Percentiles rank a stretch among this genome's conserved stretches.
phyloP scores from a whole-genome alignment of 805 yeast genomes.

The Kodamaea restingae region DNA sequence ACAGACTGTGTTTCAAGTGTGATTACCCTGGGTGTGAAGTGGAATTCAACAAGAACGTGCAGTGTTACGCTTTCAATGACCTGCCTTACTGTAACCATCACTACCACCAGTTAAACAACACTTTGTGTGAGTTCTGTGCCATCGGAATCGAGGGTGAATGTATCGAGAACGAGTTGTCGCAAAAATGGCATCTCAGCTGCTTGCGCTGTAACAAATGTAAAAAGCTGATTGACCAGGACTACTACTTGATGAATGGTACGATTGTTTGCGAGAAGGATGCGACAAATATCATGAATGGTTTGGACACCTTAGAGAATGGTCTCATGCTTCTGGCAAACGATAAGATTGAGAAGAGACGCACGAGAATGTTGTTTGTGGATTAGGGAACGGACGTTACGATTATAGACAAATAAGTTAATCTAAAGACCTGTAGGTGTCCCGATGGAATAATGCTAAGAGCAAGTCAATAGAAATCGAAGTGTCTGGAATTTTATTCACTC shows the following conservation, averaged over 20 bases:
- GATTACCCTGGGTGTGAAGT: constrained; percentile 47
- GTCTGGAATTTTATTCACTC: too few species aligned
- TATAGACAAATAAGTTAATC: background rate
- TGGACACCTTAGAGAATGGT: constrained; percentile 21
- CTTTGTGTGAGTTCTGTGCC: constrained; percentile 68
- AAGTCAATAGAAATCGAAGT: too few species aligned
- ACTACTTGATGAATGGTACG: constrained; percentile 46
- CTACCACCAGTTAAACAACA: constrained; percentile 69
- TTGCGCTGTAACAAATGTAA: constrained; percentile 64
- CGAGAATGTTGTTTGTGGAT: constrained; percentile 37
- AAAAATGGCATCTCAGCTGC: constrained; percentile 75
- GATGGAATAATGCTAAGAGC: too few species aligned
- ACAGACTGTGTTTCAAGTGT: constrained; percentile 80
- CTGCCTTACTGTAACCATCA: constrained; percentile 78
- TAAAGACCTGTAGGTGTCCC: too few species aligned
- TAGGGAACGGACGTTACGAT: constrained; percentile 4
- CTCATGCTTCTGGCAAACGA: constrained; percentile 22
- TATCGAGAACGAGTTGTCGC: constrained; percentile 66
- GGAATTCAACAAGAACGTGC: constrained; percentile 54
- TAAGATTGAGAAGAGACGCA: constrained; percentile 42
- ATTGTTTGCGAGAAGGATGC: constrained; percentile 53
- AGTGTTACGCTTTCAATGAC: constrained; percentile 75
- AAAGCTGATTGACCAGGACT: constrained; percentile 46
- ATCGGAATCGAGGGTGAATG: constrained; percentile 88
- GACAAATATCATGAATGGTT: constrained; percentile 23